phyloP scores from a whole-genome alignment of 495 filamentous ascomycete species.

The Daldinia caldariorum region DNA sequence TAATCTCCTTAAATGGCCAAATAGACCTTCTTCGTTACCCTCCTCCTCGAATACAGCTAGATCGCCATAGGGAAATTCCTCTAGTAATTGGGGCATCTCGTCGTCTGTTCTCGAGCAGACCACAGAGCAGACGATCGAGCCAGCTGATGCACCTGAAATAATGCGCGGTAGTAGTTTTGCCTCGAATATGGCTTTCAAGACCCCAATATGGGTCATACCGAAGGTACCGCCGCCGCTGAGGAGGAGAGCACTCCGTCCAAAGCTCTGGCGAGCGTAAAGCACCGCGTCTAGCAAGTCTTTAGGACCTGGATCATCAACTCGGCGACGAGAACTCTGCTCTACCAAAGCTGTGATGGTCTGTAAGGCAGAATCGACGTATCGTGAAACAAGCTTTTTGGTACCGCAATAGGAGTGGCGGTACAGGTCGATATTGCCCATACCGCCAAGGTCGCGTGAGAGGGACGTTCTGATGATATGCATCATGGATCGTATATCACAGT shows the following conservation, averaged over 20 bases:
- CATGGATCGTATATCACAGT: conserved; percentile 76
- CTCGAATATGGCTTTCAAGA: conserved; percentile 86
- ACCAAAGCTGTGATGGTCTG: conserved; percentile 76
- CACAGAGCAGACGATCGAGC: conserved; percentile 91
- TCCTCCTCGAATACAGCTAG: conserved; percentile 83
- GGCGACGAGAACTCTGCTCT: conserved; percentile 64
- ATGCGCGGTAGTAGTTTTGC: conserved; percentile 82
- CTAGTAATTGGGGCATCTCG: conserved; percentile 78
- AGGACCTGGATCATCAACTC: conserved; percentile 63
- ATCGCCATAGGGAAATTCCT: conserved; percentile 81
- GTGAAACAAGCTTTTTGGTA: conserved; percentile 86
- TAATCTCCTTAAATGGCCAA: conserved; percentile 76
- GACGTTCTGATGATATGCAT: conserved; percentile 82
- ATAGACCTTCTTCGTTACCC: conserved; percentile 71
- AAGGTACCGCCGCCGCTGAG: conserved; percentile 93
- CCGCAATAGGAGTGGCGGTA: conserved; percentile 88
- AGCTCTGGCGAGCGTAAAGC: conserved; percentile 82
- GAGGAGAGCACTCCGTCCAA: conserved; percentile 85
- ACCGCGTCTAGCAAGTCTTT: conserved; percentile 75
- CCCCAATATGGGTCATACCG: conserved; percentile 95
- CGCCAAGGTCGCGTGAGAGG: conserved; percentile 81
- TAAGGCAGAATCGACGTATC: conserved; percentile 81
- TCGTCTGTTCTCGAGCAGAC: conserved; percentile 86
- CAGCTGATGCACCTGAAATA: conserved; percentile 92
- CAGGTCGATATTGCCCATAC: conserved; percentile 83